phyloP scores from a whole-genome alignment of 129 eudicot species.

The Escallonia herrerae region DNA sequence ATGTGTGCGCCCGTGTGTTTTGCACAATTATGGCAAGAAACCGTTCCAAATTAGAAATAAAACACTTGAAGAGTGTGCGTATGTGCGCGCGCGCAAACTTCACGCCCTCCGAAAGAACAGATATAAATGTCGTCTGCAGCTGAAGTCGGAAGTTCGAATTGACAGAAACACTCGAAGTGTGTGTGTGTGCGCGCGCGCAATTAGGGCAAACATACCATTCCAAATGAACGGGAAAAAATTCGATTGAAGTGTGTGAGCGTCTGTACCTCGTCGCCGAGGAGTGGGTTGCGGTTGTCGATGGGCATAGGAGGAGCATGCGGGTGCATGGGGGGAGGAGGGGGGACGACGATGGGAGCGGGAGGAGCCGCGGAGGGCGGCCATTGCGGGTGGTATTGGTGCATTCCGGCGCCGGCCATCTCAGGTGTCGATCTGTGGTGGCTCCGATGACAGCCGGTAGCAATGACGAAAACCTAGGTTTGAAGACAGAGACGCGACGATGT shows the following conservation, averaged over 20 bases:
- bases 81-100: no score
- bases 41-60: no score
- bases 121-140: no score
- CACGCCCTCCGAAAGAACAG: no score
- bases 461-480: background rate
- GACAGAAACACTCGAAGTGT: no score
- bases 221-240: no score
- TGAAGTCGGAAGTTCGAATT: no score
- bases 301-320: constrained; percentile 47
- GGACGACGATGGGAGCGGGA: constrained; percentile 30
- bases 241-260: background rate
- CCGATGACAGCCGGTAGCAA: background rate
- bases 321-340: constrained; percentile 35
- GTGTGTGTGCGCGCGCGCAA: no score
- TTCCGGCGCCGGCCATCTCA: constrained; percentile 70
- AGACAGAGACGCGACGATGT: background rate
- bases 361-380: constrained; percentile 46
- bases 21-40: no score
- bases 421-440: constrained; percentile 3
- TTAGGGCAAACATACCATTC: no score
- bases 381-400: constrained; percentile 72
- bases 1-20: no score
- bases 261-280: constrained; percentile 43
- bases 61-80: no score
- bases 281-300: constrained; percentile 21